Base-by-base conservation (phyloP, 2,329 filamentous ascomycete species). In the Botrytis medusae region DNA sequence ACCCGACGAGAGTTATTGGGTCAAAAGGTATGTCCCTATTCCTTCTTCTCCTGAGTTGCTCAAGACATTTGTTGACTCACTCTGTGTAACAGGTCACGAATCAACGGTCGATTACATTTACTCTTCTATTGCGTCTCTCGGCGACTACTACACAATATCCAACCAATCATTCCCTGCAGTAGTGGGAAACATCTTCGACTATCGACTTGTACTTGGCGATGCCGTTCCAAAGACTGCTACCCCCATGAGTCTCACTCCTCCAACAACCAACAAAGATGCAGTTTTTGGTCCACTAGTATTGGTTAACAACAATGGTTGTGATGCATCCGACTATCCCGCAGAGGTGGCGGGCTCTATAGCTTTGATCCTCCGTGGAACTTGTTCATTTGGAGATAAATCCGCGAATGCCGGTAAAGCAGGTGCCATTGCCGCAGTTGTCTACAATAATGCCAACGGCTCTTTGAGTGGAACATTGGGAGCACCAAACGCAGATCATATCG, bases 341-440 rank as follows among this genome's bases (percentile, higher is more conserved):
- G 81, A 83, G 1, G 83, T 91, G 6, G 81, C 84, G 16, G 91
- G 89, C 68, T 89, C 88, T 73, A 90, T 96, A 74, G 92, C 91
- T 16, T 85, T 96, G 54, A 87, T 96, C 76, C 84, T 86, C 44
- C 90, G 93, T 72, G 93, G 93, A 71, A 85, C 83, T 1, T 96
- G 93, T 79, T 77, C 89, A 12, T 96, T 95, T 77, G 92, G 90
- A 18, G 82, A 86, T 74, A 96, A 96, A 84, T 91, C 91, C 1
- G 86, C 86, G 71, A 83, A 88, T 22, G 92, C 93, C 9, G 91
- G 90, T 60, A 85, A 84, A 67, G 91, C 91, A 1, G 92, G 92
- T 32, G 93, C 93, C 8, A 81, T 88, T 5, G 93, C 90, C 2
- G 91, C 90, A 0, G 83, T 96, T 22, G 85, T 96, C 68, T 95